Conservation (phyloP, 345 rosid species). For the Populus alba region DNA sequence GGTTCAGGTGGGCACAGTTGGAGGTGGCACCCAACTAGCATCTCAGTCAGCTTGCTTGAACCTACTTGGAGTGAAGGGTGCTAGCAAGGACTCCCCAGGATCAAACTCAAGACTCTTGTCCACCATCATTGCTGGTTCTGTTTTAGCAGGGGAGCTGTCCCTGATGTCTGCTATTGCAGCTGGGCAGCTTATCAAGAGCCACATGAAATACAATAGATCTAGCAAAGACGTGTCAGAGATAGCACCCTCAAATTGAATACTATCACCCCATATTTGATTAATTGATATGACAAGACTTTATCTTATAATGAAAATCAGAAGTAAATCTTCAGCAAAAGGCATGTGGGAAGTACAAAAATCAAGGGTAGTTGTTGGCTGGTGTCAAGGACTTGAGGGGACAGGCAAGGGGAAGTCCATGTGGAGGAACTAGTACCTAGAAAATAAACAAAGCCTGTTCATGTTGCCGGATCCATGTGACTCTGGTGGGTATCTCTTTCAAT, state of each 20-base stretch:
- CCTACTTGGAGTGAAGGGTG: conserved; percentile 74
- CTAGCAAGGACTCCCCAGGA: conserved; percentile 64
- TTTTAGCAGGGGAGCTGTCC: conserved; percentile 78
- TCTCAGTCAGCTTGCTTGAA: conserved; percentile 87
- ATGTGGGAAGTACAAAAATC: background rate
- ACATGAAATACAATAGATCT: conserved; percentile 91
- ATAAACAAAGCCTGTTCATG: background rate
- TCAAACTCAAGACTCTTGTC: conserved; percentile 72
- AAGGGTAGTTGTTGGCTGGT: background rate
- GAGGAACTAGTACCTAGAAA: background rate
- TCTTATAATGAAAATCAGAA: background rate
- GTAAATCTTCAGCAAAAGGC: background rate
- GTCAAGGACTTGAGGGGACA: background rate
- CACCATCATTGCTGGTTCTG: conserved; percentile 71
- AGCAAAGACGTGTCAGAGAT: conserved; percentile 54
- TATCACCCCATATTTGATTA: background rate
- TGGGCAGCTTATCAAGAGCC: conserved; percentile 81
- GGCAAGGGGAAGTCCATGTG: conserved; percentile 1
- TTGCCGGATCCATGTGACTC: background rate
- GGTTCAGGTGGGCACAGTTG: conserved; percentile 76
- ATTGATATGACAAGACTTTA: background rate
- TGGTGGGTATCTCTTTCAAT: background rate
- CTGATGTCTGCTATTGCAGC: conserved; percentile 90
- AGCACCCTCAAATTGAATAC: conserved; percentile 11
- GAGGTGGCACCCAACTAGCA: conserved; percentile 89